Evolutionary conservation across 176 grass and related monocot genomes (phyloP).

Genomic region (Juncus inflexus): DNA sequence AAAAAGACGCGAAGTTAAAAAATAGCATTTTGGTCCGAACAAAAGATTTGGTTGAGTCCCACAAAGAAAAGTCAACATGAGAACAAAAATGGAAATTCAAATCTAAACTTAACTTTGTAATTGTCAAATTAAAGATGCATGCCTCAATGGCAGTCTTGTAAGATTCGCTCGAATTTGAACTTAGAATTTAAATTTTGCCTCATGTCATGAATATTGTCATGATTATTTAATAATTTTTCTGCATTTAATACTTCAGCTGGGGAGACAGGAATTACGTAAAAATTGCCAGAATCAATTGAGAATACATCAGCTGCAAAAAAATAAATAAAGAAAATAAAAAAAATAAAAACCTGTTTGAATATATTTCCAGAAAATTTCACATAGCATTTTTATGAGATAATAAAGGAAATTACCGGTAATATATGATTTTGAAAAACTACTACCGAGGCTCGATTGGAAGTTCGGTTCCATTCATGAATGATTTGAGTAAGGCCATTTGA

Average conservation of each 20-base stretch:
- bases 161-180: conserved; percentile 49
- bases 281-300: conserved; percentile 94
- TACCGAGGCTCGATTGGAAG: conserved; percentile 69
- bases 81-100: too few species aligned
- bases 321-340: neutral
- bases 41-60: too few species aligned
- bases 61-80: too few species aligned
- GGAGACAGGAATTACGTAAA: conserved; percentile 82
- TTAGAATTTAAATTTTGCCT: conserved; percentile 66
- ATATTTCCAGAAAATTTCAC: neutral
- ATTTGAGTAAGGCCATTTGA: conserved; percentile 61
- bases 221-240: conserved; percentile 28
- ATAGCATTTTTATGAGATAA: neutral
- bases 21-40: too few species aligned
- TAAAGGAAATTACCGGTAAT: conserved; percentile 59
- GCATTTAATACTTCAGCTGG: conserved; percentile 62
- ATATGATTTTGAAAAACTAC: conserved; percentile 81
- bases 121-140: conserved; percentile 12
- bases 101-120: neutral
- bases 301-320: conserved; percentile 83
- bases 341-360: conserved; percentile 4
- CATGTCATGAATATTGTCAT: conserved; percentile 30
- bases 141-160: conserved; percentile 64
- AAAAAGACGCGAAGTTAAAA: neutral
- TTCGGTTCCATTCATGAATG: conserved; percentile 76